phyloP scores from a whole-genome alignment of 2,329 filamentous ascomycete species.

The Nemania serpens region DNA sequence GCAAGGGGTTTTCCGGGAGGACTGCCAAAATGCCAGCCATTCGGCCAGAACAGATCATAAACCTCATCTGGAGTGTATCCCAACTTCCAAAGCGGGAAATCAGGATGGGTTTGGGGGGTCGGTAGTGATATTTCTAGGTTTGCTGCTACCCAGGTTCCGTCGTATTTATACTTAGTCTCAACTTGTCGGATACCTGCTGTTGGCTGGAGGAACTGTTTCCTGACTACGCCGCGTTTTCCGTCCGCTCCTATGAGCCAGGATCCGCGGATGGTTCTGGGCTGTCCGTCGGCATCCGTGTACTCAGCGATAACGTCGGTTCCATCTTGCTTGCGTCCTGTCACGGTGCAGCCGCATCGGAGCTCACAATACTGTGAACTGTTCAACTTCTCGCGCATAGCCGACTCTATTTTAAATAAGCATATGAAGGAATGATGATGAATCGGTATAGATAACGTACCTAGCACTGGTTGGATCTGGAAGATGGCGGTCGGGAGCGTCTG shows the following conservation, averaged over 20 bases:
- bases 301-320: slow-evolving; percentile 15
- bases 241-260: slow-evolving; percentile 49
- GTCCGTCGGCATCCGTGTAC: slow-evolving; percentile 26
- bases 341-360: slow-evolving; percentile 30
- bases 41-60: slow-evolving; percentile 54
- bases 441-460: slow-evolving; percentile 26
- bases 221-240: slow-evolving; percentile 52
- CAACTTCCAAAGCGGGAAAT: slow-evolving; percentile 53
- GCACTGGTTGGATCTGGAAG: slow-evolving; percentile 32
- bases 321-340: slow-evolving; percentile 25
- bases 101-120: slow-evolving; percentile 51
- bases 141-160: slow-evolving; percentile 52
- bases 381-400: slow-evolving; percentile 25
- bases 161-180: slow-evolving; percentile 41
- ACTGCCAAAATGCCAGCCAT: slow-evolving; percentile 50
- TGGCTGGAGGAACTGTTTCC: slow-evolving; percentile 51
- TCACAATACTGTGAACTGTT: slow-evolving; percentile 27
- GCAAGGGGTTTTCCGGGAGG: slow-evolving; percentile 49
- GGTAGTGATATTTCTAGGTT: slow-evolving; percentile 51
- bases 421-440: neutral
- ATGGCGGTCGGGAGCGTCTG: slow-evolving; percentile 32
- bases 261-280: slow-evolving; percentile 14
- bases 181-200: slow-evolving; percentile 46
- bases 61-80: slow-evolving; percentile 52
- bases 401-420: slow-evolving; percentile 24